Evolutionary conservation across 176 grass and related monocot genomes (phyloP), one percentile per base, ranked within the genome.

Genomic region (Eremochloa ophiuroides): DNA sequence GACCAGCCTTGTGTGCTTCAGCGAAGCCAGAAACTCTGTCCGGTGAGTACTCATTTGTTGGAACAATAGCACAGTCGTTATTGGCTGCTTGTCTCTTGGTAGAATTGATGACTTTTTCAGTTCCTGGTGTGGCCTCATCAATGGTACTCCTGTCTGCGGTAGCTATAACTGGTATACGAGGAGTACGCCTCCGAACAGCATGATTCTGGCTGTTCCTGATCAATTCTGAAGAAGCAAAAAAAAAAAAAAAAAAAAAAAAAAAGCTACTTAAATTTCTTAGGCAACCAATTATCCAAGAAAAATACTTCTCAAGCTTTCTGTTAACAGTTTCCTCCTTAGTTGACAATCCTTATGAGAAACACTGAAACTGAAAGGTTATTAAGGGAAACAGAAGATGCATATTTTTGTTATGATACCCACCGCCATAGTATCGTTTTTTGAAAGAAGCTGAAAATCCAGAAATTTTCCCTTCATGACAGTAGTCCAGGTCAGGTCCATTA

Each of bases 371-470:
- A 35, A 66, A 67, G 28, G 58, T 10, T 53, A 50, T 67, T 73
- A 78, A 73, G 9, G 18, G 17, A 30, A 62, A 46, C 68, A n/a
- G 8, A 34, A 26, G 10, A 58, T 6, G 28, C 20, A 74, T 39
- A 65, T 73, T 70, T 63, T 31, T 22, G 28, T 44, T 41, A 67
- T 26, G 70, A 63, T 71, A 80, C 86, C 81, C 51, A 41, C 87
- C 80, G 63, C 83, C 91, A 69, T 79, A 82, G 44, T 81, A 86
- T 81, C 34, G 51, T 93, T 87, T 82, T 51, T 69, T 86, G 56
- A 87, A 84, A 41, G 74, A 87, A 69, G 73, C 55, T 46, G 80
- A 71, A 88, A 80, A 85, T 51, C 87, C 73, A 87, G 81, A 77
- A 93, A 43, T 78, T 58, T 4, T 71, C 17, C 38, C 47, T 42